A percentile compares a stretch with the other conserved stretches of the same genome.
These are phyloP conservation scores for Eucalyptus erythrocorys DNA, from an alignment of 345 rosid species.

Conservation along the genomic window DNA sequence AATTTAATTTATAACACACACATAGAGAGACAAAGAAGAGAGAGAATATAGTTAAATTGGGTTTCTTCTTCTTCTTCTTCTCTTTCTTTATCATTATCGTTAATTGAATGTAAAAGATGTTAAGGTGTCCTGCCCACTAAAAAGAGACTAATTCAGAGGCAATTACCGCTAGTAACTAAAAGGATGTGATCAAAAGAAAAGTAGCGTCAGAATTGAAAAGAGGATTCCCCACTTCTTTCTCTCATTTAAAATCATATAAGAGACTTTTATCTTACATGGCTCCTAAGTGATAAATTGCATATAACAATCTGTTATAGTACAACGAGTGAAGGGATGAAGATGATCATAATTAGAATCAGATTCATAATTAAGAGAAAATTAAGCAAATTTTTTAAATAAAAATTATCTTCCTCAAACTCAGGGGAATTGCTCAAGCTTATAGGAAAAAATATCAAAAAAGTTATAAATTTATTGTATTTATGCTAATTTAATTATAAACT, in stretches of 20 bases:
- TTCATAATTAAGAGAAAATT: not conserved
- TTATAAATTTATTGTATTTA: accelerated
- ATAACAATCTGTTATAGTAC: not conserved
- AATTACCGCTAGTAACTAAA: not conserved
- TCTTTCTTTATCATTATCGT: not conserved
- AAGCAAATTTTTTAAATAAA: not conserved
- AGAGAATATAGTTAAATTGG: not conserved
- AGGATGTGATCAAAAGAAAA: not conserved
- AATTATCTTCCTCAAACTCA: not conserved
- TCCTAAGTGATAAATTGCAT: not conserved
- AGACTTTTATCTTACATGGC: accelerated
- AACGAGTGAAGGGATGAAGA: not conserved
- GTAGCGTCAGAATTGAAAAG: not conserved
- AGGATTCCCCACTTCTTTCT: not conserved
- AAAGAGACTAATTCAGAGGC: not conserved
- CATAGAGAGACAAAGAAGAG: not conserved
- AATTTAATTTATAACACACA: not conserved
- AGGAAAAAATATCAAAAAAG: no score
- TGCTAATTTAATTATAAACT: no score
- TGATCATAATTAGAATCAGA: not conserved
- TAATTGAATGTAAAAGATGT: not conserved
- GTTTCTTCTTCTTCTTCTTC: not conserved
- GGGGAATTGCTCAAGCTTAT: not conserved
- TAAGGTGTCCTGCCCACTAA: not conserved
- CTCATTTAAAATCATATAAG: accelerated